phyloP scores from a whole-genome alignment of 768 basidiomycete genomes.

The Agaricus bisporus region DNA sequence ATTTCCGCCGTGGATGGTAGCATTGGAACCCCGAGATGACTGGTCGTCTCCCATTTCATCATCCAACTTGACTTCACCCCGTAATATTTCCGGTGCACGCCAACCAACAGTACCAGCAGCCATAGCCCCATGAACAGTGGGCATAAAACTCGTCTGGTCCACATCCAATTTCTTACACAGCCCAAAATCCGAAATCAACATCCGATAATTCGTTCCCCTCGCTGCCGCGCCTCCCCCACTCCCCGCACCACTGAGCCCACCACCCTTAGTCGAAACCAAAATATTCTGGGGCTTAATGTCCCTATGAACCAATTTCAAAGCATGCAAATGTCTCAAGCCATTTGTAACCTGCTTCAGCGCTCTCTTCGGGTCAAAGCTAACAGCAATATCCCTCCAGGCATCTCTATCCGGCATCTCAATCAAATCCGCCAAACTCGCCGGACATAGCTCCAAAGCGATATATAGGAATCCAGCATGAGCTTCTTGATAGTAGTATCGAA shows the following conservation, averaged over 20 bases:
- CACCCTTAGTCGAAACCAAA: slow-evolving; percentile 27
- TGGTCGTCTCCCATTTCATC: slow-evolving; percentile 70
- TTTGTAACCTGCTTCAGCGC: slow-evolving; percentile 83
- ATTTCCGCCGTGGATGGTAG: slow-evolving; percentile 34
- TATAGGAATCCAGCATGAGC: slow-evolving; percentile 90
- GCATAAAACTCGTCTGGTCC: slow-evolving; percentile 95
- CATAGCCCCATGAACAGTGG: slow-evolving; percentile 84
- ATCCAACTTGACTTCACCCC: slow-evolving; percentile 91
- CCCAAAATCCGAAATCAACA: slow-evolving; percentile 65
- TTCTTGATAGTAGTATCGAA: slow-evolving; percentile 98
- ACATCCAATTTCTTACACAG: slow-evolving; percentile 92
- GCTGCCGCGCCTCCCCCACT: background rate
- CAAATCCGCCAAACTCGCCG: slow-evolving; percentile 83
- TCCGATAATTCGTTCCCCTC: slow-evolving; percentile 1
- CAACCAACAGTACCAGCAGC: slow-evolving; percentile 94
- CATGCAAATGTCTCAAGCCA: slow-evolving; percentile 87
- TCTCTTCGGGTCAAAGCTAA: slow-evolving; percentile 79
- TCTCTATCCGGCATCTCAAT: slow-evolving; percentile 70
- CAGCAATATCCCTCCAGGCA: slow-evolving; percentile 69
- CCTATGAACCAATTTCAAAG: slow-evolving; percentile 92
- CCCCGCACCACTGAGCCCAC: background rate
- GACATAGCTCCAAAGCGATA: slow-evolving; percentile 94
- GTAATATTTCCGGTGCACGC: slow-evolving; percentile 94
- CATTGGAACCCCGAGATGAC: slow-evolving; percentile 60
- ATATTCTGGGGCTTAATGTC: slow-evolving; percentile 99